Evolutionary conservation across 2,329 filamentous ascomycete genomes (phyloP).

Genomic region (Ophiostoma ulmi): DNA sequence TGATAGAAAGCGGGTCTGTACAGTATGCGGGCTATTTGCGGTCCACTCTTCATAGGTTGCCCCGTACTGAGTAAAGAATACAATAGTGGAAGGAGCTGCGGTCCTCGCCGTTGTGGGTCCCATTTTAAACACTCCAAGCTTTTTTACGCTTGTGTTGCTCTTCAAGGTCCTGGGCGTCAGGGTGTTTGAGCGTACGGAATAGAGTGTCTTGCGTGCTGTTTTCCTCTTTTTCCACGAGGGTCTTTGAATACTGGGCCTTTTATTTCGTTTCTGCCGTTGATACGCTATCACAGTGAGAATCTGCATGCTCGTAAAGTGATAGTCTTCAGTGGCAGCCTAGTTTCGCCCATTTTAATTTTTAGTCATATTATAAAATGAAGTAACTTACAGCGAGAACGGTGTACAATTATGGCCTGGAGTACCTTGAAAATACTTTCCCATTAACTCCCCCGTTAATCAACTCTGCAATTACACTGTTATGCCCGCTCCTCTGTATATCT

Average conservation of each 20-base stretch:
- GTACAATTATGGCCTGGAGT: background rate
- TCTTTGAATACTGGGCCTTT: background rate
- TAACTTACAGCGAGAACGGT: background rate
- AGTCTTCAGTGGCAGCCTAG: background rate
- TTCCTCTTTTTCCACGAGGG: conserved; percentile 2
- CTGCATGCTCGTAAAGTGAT: background rate
- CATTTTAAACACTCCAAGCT: conserved; percentile 6
- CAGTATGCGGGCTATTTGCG: background rate
- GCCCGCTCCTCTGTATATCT: background rate
- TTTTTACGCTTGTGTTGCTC: background rate
- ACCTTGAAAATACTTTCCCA: background rate
- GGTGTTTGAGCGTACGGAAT: background rate
- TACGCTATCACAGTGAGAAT: background rate
- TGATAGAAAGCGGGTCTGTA: background rate
- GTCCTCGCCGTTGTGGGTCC: background rate
- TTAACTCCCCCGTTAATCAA: background rate
- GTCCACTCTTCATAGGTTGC: background rate
- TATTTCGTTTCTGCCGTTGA: background rate
- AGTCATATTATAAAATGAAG: background rate
- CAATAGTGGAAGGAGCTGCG: background rate
- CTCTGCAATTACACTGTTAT: background rate
- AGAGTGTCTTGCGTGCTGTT: background rate
- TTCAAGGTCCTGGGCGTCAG: background rate
- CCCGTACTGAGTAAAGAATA: background rate
- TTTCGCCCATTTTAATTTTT: background rate